These are phyloP conservation scores for Rauvolfia tetraphylla DNA, from an alignment of 257 asterid genomes.

Conservation along the genomic window DNA sequence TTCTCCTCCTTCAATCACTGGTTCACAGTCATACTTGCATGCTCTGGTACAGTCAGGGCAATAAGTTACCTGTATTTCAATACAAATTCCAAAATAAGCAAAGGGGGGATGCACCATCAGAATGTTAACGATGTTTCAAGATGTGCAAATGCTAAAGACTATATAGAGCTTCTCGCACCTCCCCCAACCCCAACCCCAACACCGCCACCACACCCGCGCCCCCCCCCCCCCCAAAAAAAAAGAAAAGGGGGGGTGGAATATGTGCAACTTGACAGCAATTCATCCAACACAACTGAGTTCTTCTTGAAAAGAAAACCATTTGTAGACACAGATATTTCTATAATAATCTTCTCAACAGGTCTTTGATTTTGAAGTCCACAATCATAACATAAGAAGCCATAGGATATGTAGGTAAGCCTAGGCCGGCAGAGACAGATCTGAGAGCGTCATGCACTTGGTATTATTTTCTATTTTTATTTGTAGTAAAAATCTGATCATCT, in stretches of 20 bases:
- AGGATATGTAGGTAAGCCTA: background rate
- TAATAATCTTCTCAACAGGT: background rate
- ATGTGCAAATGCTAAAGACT: background rate
- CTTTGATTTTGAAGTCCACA: background rate
- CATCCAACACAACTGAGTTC: background rate
- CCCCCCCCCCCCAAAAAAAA: background rate
- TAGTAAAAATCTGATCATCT: background rate
- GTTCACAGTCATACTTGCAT: constrained; percentile 70
- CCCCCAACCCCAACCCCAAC: no score
- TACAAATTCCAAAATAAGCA: constrained; percentile 5
- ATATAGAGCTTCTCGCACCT: no score
- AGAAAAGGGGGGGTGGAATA: background rate
- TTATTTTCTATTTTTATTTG: background rate
- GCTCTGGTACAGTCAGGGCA: constrained; percentile 96
- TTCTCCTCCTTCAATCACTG: constrained; percentile 44
- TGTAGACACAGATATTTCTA: background rate
- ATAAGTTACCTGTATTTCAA: constrained; percentile 69
- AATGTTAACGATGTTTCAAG: background rate
- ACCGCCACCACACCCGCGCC: no score
- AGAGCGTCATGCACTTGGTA: background rate
- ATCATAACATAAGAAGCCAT: background rate
- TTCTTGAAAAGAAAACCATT: no score
- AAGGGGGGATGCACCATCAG: background rate
- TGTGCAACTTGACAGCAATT: background rate
- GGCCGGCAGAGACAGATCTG: background rate